Base-by-base conservation (phyloP, 1,284 basidiomycete species). In the Irpex sp. region DNA sequence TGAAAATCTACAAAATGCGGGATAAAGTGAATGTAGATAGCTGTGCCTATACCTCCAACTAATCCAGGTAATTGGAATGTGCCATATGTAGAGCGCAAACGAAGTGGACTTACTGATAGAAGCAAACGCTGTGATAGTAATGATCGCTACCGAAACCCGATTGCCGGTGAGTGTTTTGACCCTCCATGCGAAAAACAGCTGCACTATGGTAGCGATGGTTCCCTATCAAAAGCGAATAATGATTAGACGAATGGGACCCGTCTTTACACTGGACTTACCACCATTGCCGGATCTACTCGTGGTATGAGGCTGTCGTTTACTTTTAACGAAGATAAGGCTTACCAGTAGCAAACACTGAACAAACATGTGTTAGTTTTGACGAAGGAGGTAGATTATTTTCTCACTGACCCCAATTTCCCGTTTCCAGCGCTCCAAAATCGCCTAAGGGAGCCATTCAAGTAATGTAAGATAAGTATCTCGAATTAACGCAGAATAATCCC, bases 151-250 rank as follows among this genome's bases (percentile, higher is more conserved):
- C 21, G 75, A 63, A 13, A 70, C 62, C 21, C 68, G 68, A 59
- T 68, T 76, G 47, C 69, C 67, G 15, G 74, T 78, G 58, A 79
- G 72, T 17, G 77, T 68, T 39, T 72, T 73, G 51, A 79, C 76
- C 63, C 79, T 70, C 78, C 78, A 79, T 3, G 78, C 76, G 65
- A 80, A 80, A 69, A 79, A 79, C 19, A 76, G 63, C 61, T 80
- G 79, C 9, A 78, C 77, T 15, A 73, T 68, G 51, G 73, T 70
- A n/a, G 78, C 78, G 15, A 78, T 75, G 47, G 78, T 64, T 1
- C 76, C 75, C 76, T 79, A 54, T 31, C 31, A 11, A 33, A 17
- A 43, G 39, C 39, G 39, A 13, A 31, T 31, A 31, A 31, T 31
- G 31, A 31, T 31, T 31, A 31, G 31, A 31, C 31, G 31, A 31